Evolutionary conservation across 257 asterid species (phyloP).

Genomic region (Solanum tarijense): DNA sequence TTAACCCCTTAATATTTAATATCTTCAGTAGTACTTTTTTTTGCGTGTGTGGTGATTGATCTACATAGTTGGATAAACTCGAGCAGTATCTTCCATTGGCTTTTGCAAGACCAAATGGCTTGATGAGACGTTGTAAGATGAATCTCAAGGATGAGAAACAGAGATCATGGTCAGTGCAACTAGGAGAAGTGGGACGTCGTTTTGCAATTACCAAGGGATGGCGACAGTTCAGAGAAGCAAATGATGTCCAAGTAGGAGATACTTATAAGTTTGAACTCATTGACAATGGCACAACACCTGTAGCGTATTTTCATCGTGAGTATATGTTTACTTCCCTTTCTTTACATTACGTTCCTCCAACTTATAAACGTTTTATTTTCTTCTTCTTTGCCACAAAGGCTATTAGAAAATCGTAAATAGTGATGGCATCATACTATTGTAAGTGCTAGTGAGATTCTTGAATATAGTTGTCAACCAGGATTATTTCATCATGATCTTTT

Average conservation of each 20-base stretch:
- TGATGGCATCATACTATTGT: neutral
- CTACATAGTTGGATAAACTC: neutral
- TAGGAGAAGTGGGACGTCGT: neutral
- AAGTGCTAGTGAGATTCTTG: neutral
- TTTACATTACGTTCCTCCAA: neutral
- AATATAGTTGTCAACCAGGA: neutral
- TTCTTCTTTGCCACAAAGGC: neutral
- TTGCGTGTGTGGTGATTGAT: neutral
- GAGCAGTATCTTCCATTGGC: neutral
- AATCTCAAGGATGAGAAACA: neutral
- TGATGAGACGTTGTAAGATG: neutral
- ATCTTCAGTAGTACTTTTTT: neutral
- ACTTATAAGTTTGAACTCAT: neutral
- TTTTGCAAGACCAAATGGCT: constrained; percentile 2
- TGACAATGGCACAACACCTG: neutral
- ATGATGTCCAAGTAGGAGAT: neutral
- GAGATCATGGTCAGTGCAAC: constrained; percentile 1
- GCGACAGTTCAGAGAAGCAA: neutral
- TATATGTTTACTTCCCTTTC: neutral
- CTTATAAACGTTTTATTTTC: neutral
- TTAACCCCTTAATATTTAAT: neutral
- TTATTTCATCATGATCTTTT: neutral
- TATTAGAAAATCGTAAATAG: neutral
- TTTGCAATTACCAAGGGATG: neutral
- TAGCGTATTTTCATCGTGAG: neutral